Evolutionary conservation across 2,329 filamentous ascomycete genomes (phyloP), one percentile per base, ranked within the genome.

Genomic region (Chaetomium olivaceum): DNA sequence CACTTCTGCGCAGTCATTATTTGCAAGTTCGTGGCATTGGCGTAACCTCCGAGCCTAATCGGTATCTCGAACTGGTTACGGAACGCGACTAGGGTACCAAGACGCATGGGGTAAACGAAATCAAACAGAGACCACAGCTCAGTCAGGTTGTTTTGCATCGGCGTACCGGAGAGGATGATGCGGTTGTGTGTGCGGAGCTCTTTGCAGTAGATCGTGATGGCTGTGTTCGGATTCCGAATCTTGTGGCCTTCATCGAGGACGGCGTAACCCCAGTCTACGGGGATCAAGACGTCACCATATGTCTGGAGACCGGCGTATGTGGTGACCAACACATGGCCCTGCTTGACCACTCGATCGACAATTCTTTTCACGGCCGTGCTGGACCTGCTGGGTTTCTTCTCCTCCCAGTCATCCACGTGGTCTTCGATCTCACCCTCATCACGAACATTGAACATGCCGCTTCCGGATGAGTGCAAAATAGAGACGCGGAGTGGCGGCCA

Each of bases 401-500:
- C 78, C 72, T 85, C 81, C 70, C 83, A 78, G 51, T 83, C 64
- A 21, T 71, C 77, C 77, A 87, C 79, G 73, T 87, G 76, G 77
- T 88, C 79, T n/a, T 82, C 80, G 2, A 81, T 75, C 25, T 74
- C 77, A 33, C 86, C 86, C 76, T 94, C 91, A 58, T 83, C 82
- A 39, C 81, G 82, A 27, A 96, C 82, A 70, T 96, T 93, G 61
- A 97, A 81, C 94, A 99, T 98, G 21, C 95, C 96, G 76, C 93
- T 98, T 2, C 95, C 95, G 4, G 95, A 97, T 0, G 92, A 92
- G 75, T 99, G 95, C 58, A 99, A 77, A 68, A 99, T 98, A 0
- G 93, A 96, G 5, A 99, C 95, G 51, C 96, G 87, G 36, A 99
- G 82, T n/a, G 95, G 90, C n/a, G 95, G 95, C 96, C 96, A 99